Evolutionary conservation across 371 early-diverging fungal species (phyloP), one percentile per base, ranked within the genome.

Genomic region (Mortierella sp.): DNA sequence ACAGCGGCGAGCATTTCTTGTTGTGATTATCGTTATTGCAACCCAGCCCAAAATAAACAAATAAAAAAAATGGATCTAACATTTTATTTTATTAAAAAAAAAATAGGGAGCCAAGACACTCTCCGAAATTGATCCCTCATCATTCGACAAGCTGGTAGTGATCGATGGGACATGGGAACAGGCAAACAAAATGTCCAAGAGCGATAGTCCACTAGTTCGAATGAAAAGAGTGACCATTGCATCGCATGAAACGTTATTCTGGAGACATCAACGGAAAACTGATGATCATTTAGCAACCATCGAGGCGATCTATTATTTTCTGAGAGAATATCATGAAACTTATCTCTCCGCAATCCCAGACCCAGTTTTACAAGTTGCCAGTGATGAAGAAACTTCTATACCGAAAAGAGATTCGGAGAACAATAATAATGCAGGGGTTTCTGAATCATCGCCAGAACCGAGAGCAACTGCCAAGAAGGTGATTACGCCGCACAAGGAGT

Each of bases 161-260:
- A 91, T 97, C 65, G 98, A 97, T 79, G 97, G 97, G 24, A 97
- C 97, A 11, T 97, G 98, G 98, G 84, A 86, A 41, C 98, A 97
- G 74, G 96, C 96, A 4, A 89, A 87, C 61, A 86, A 87, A 33
- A 96, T 98, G 87, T 87, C 92, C 5, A 83, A 60, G 50, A 78
- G 78, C 50, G 86, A 48, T 65, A 84, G 48, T 79, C 92, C 58
- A 73, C 86, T 21, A 50, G 74, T 45, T 72, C 89, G 45, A 68
- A 87, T 69, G 84, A 84, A 59, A 63, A 85, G 68, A 74, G 79
- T 78, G 9, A 74, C 79, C 3, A 78, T 81, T 72, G 87, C 83
- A 43, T 91, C 92, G 6, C 90, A 92, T 28, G 84, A 85, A 66
- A 98, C 98, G 1, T 83, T 91, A 64, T 98, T 98, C 78, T 98